Conservation (phyloP, 2,329 filamentous ascomycete genomes). For the Hypoxylon sp. region DNA sequence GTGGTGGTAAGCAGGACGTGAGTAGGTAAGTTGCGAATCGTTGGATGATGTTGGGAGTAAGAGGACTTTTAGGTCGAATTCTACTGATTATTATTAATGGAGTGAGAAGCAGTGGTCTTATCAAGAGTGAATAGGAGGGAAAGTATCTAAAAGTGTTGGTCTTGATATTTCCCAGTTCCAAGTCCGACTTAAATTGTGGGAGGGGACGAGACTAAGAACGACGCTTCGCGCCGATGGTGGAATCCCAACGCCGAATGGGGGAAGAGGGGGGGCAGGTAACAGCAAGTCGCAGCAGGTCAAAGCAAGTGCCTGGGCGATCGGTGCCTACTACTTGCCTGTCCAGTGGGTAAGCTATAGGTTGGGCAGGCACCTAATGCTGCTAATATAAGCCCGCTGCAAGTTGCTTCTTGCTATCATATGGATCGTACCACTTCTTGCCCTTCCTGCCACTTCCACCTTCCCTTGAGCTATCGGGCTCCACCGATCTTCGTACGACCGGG, state of each 20-base stretch:
- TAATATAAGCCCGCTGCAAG: conserved; percentile 7
- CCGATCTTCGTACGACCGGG: conserved; percentile 35
- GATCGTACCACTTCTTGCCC: conserved; percentile 41
- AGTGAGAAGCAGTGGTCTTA: conserved; percentile 11
- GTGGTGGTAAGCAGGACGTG: conserved; percentile 31
- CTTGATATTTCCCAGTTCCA: conserved; percentile 5
- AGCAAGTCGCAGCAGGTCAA: neutral
- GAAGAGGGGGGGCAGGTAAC: conserved; percentile 1
- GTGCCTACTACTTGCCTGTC: conserved; percentile 13
- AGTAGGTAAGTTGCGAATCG: conserved; percentile 1
- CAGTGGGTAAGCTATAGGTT: neutral
- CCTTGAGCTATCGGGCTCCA: conserved; percentile 37
- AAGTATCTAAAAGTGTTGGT: conserved; percentile 1
- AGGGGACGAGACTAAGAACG: conserved; percentile 23
- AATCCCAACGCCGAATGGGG: conserved; percentile 28
- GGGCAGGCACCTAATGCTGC: conserved; percentile 4
- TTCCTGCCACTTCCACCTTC: neutral
- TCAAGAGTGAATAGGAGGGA: conserved; percentile 8
- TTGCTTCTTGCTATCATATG: conserved; percentile 10
- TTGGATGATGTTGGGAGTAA: neutral
- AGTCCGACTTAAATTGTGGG: conserved; percentile 41
- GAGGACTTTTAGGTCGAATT: neutral
- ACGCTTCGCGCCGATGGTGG: conserved; percentile 38
- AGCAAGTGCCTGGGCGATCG: conserved; percentile 8
- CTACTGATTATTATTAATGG: conserved; percentile 19